Evolutionary conservation across 1,284 basidiomycete genomes (phyloP).

Genomic region (Lentinula novae-zelandiae): DNA sequence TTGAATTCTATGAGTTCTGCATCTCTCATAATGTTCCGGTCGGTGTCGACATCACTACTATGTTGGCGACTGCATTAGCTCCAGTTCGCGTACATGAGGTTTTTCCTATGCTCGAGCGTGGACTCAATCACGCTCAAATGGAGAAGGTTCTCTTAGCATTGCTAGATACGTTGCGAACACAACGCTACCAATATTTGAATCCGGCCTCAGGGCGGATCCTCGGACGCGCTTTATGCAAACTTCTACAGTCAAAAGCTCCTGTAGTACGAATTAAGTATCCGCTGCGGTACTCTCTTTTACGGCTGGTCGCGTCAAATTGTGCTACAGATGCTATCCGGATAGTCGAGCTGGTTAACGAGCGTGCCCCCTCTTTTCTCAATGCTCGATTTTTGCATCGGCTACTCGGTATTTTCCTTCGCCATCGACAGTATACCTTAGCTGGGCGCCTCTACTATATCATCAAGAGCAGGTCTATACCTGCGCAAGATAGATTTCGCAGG

Average conservation of each 20-base stretch:
- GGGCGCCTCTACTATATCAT: conserved; percentile 22
- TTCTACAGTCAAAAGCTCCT: conserved; percentile 26
- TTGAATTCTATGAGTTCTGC: conserved; percentile 14
- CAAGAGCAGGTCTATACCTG: conserved; percentile 12
- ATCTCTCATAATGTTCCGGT: conserved; percentile 16
- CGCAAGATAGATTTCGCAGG: conserved; percentile 21
- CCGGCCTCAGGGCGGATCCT: conserved; percentile 26
- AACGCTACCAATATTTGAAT: conserved; percentile 26
- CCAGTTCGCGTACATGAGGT: conserved; percentile 23
- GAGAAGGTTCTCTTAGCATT: conserved; percentile 28
- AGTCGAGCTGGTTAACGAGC: conserved; percentile 27
- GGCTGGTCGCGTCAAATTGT: conserved; percentile 31
- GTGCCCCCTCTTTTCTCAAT: conserved; percentile 32
- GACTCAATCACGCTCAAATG: conserved; percentile 20
- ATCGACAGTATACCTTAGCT: conserved; percentile 27
- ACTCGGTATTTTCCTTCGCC: conserved; percentile 27
- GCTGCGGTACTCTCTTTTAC: conserved; percentile 33
- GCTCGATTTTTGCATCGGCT: conserved; percentile 28
- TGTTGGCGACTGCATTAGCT: conserved; percentile 20
- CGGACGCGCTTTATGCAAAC: conserved; percentile 22
- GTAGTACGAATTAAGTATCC: conserved; percentile 27
- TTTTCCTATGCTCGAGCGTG: conserved; percentile 25
- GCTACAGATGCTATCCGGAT: conserved; percentile 27
- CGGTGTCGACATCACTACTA: neutral
- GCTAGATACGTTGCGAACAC: conserved; percentile 27